Evolutionary conservation across 192 early-diverging fungal genomes (phyloP).

Genomic region (Dissophora globulifera): DNA sequence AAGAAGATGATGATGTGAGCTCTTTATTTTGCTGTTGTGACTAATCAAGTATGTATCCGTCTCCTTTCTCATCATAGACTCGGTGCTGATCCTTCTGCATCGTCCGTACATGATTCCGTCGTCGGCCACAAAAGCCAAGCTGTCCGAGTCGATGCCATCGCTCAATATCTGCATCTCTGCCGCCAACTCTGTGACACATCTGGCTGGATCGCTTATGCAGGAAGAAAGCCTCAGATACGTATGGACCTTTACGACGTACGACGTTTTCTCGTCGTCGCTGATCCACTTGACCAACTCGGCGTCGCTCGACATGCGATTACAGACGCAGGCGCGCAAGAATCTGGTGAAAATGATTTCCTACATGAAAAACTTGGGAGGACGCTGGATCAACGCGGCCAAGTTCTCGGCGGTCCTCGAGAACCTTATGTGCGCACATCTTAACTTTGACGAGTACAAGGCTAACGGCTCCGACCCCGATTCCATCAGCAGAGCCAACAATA

Average conservation of each 20-base stretch:
- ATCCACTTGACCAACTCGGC: slow-evolving; percentile 54
- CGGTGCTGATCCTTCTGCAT: slow-evolving; percentile 65
- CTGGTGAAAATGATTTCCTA: slow-evolving; percentile 34
- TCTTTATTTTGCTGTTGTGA: too few relatives aligned
- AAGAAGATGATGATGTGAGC: too few relatives aligned
- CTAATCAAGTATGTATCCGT: too few relatives aligned
- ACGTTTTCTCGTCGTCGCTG: slow-evolving; percentile 44
- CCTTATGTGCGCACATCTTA: slow-evolving; percentile 41
- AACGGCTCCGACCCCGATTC: slow-evolving; percentile 11
- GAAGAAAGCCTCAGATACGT: slow-evolving; percentile 18
- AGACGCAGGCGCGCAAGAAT: slow-evolving; percentile 47
- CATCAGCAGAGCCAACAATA: background rate
- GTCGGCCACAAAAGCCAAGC: slow-evolving; percentile 33
- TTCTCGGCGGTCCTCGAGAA: slow-evolving; percentile 34
- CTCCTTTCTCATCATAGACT: slow-evolving; percentile 48
- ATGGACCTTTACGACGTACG: slow-evolving; percentile 44
- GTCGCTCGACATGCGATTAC: slow-evolving; percentile 37
- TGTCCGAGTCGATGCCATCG: slow-evolving; percentile 42
- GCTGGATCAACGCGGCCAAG: slow-evolving; percentile 44
- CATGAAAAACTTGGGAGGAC: slow-evolving; percentile 35
- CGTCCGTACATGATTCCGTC: slow-evolving; percentile 58
- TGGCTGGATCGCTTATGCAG: slow-evolving; percentile 34
- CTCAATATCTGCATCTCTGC: slow-evolving; percentile 52
- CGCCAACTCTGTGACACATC: slow-evolving; percentile 51
- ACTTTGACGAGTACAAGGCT: slow-evolving; percentile 25